Base-by-base conservation (phyloP, 805 yeast species). In the Nakazawaea populi region DNA sequence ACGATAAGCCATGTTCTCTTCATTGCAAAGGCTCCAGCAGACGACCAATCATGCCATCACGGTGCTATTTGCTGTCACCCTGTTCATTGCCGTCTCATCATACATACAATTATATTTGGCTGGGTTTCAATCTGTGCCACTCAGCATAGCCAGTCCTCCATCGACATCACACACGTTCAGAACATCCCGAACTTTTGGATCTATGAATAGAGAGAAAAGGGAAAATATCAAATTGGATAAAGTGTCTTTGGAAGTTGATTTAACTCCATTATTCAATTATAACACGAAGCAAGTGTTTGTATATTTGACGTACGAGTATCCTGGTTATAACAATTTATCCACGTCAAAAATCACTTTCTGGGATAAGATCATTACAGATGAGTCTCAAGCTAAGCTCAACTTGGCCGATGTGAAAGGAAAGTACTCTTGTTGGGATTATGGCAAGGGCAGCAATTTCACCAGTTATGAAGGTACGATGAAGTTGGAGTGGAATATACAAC, bases 201-300 rank as follows among this genome's bases (percentile, higher is more conserved):
- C 91, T 3, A 67, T 67, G 7, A 75, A 75, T 52, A 81, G 83
- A 47, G 77, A 74, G 56, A 83, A 87, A 47, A 90, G 85, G 69
- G 96, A 91, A 62, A 89, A 89, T 63, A 74, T 86, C 52, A 79
- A 76, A 58, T 65, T 90, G 39, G 47, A 42, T 18, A 69, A 70
- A 10, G 90, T 94, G 60, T 96, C 89, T 63, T 69, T 94, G 44
- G 80, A 80, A 5, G 73, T 79, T 1, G 97, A 92, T 66, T 73
- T 92, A 54, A 64, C 87, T 1, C 83, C 89, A 1, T 74, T 94
- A 48, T 91, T 91, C 77, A 90, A 87, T 67, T 92, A 97, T 97
- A 94, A 92, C 69, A 94, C 99, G 10, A 92, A 92, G 64, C 98
- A 92, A 67, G 82, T 92, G n/a, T 92, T 94, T 61, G 87, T 85